A percentile compares a stretch with the other conserved stretches of the same genome.
Conservation (phyloP, 805 yeast species). For the Limtongia smithiae region DNA sequence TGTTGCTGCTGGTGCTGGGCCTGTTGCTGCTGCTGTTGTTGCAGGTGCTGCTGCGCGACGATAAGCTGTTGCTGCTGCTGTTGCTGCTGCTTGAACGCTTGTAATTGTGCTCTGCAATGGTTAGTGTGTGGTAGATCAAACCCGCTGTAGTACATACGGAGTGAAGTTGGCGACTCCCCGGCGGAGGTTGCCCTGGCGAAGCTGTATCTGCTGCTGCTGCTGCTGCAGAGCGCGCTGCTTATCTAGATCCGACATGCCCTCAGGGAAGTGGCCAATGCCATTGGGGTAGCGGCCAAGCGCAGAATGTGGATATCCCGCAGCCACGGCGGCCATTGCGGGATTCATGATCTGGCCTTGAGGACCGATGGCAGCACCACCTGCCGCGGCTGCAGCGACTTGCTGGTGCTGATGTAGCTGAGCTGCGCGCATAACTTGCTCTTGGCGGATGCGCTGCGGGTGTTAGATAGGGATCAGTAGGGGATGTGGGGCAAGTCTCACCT, state of each 20-base stretch:
- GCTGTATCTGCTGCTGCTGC: no score
- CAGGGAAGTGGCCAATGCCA: slow-evolving; percentile 23
- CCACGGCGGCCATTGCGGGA: slow-evolving; percentile 7
- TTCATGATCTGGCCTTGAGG: slow-evolving; percentile 28
- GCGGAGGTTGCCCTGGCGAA: no score
- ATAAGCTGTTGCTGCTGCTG: slow-evolving; percentile 11
- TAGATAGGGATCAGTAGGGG: neutral
- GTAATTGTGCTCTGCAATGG: slow-evolving; percentile 18
- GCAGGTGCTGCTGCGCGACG: slow-evolving; percentile 5
- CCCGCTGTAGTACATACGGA: slow-evolving; percentile 4
- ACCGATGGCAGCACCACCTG: slow-evolving; percentile 14
- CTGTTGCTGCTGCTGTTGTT: slow-evolving; percentile 8
- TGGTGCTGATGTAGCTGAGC: slow-evolving; percentile 39
- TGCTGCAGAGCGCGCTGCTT: slow-evolving; percentile 31
- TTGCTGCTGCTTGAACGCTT: slow-evolving; percentile 28
- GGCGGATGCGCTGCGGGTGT: slow-evolving; percentile 45
- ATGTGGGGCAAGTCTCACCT: slow-evolving; percentile 7
- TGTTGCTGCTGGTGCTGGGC: slow-evolving; percentile 17
- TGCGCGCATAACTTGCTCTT: slow-evolving; percentile 42
- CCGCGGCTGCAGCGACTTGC: slow-evolving; percentile 31
- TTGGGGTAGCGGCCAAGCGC: slow-evolving; percentile 12
- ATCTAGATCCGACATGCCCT: slow-evolving; percentile 31
- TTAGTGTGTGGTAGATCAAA: no score
- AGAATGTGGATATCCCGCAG: neutral
- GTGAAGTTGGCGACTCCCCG: no score